These are phyloP conservation scores for Pestalotiopsis sp. DNA, from an alignment of 2,329 filamentous ascomycete genomes.

Conservation along the genomic window DNA sequence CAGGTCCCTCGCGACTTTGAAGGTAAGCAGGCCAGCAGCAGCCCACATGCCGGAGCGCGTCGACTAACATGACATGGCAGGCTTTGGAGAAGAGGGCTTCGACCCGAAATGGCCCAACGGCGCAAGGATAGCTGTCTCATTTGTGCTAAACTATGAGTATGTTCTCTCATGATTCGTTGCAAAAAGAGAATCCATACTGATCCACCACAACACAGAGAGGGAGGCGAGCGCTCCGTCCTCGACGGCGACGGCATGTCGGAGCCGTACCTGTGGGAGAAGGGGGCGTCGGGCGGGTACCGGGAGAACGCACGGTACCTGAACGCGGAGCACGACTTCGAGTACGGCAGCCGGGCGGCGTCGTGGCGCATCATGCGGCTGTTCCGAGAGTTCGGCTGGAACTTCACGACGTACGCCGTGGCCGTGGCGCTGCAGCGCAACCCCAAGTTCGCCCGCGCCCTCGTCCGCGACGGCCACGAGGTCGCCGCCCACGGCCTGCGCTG, in stretches of 20 bases:
- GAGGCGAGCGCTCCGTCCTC: constrained; percentile 26
- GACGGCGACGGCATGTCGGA: constrained; percentile 25
- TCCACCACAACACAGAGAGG: constrained; percentile 20
- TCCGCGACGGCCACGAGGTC: constrained; percentile 41
- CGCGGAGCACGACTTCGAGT: constrained; percentile 26
- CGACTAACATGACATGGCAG: constrained; percentile 5
- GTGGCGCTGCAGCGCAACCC: constrained; percentile 42
- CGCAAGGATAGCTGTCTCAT: constrained; percentile 23
- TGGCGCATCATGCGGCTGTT: constrained; percentile 43
- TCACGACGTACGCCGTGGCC: constrained; percentile 42
- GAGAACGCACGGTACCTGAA: constrained; percentile 22
- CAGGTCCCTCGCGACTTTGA: constrained; percentile 25
- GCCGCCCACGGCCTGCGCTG: constrained; percentile 42
- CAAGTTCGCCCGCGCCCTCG: constrained; percentile 38
- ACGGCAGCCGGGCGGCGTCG: constrained; percentile 25
- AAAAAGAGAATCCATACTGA: not conserved
- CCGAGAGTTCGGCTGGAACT: constrained; percentile 41
- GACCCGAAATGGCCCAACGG: constrained; percentile 25
- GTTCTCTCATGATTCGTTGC: not conserved
- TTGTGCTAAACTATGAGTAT: constrained; percentile 25
- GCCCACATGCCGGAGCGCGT: not conserved
- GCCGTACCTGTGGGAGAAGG: constrained; percentile 27
- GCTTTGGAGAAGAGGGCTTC: constrained; percentile 23
- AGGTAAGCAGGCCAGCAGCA: constrained; percentile 14
- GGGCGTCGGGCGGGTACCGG: constrained; percentile 22